phyloP scores from a whole-genome alignment of 192 early-diverging fungal species.

The Podila clonocystis region DNA sequence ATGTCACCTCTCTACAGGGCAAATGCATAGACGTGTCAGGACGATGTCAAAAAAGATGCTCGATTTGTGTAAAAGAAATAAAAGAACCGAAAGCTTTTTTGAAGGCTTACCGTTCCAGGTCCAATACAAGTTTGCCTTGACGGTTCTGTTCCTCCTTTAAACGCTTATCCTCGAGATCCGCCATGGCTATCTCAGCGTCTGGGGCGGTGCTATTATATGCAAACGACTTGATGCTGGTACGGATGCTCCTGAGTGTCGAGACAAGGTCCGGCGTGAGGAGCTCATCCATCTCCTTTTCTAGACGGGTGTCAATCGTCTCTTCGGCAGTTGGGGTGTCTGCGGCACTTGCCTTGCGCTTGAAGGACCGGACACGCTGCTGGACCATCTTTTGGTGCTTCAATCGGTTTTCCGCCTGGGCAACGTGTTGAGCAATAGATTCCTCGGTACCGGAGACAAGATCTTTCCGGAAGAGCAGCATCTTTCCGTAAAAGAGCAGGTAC shows the following conservation, averaged over 20 bases:
- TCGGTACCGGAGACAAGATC: conserved; percentile 22
- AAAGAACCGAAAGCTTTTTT: not conserved
- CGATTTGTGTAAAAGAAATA: not conserved
- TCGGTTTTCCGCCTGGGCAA: conserved; percentile 1
- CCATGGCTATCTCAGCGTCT: conserved; percentile 12
- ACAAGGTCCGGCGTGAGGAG: conserved; percentile 9
- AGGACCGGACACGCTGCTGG: conserved; percentile 17
- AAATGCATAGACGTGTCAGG: not conserved
- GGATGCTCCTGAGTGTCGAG: conserved; percentile 22
- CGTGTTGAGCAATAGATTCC: conserved; percentile 11
- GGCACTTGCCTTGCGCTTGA: conserved; percentile 13
- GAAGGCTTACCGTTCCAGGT: conserved; percentile 21
- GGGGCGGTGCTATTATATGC: conserved; percentile 5
- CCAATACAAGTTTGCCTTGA: conserved; percentile 15
- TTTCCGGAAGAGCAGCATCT: conserved; percentile 17
- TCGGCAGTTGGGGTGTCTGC: not conserved
- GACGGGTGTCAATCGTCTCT: conserved; percentile 15
- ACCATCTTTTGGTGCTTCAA: conserved; percentile 15
- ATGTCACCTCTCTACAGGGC: conserved; percentile 7
- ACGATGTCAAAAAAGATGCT: no score
- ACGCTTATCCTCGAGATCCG: conserved; percentile 23
- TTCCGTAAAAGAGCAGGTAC: conserved; percentile 25
- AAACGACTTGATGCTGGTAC: conserved; percentile 10
- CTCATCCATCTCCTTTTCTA: conserved; percentile 31
- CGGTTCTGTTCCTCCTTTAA: conserved; percentile 21